Conservation (phyloP, 1,284 basidiomycete genomes). For the Cutaneotrichosporon cutaneum region DNA sequence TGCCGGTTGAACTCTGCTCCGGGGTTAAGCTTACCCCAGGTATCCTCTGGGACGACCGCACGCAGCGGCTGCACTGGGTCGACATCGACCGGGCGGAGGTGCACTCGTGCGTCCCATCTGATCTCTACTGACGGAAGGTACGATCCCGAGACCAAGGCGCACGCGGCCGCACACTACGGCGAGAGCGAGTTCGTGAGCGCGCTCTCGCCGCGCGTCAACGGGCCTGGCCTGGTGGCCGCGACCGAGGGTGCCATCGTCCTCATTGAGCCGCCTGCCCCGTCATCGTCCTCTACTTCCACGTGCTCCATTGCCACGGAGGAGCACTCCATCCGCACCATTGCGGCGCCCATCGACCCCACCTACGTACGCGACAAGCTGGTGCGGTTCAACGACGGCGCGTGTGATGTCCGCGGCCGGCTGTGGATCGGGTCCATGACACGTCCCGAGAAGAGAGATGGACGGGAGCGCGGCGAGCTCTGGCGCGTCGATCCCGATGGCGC, state of each 20-base stretch:
- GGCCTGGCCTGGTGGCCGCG: slow-evolving; percentile 28
- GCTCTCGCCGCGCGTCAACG: slow-evolving; percentile 34
- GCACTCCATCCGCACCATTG: slow-evolving; percentile 16
- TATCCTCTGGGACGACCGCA: slow-evolving; percentile 46
- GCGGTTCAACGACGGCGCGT: slow-evolving; percentile 52
- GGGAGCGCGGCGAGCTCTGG: slow-evolving; percentile 37
- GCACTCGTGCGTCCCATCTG: slow-evolving; percentile 34
- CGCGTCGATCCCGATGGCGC: slow-evolving; percentile 38
- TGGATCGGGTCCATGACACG: slow-evolving; percentile 41
- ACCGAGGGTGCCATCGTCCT: slow-evolving; percentile 23
- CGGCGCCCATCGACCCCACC: slow-evolving; percentile 27
- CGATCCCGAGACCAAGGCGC: slow-evolving; percentile 33
- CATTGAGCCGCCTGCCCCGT: slow-evolving; percentile 13
- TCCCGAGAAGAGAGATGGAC: slow-evolving; percentile 23
- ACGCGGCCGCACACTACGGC: slow-evolving; percentile 40
- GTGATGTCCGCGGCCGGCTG: slow-evolving; percentile 46
- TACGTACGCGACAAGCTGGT: slow-evolving; percentile 25
- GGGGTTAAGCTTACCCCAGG: slow-evolving; percentile 30
- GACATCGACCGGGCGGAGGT: slow-evolving; percentile 44
- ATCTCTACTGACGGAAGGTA: slow-evolving; percentile 23
- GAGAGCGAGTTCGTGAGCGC: slow-evolving; percentile 35
- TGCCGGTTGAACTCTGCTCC: too few species aligned
- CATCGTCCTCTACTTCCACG: too few species aligned
- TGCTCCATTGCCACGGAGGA: too few species aligned
- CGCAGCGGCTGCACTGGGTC: slow-evolving; percentile 46